Evolutionary conservation across 2,329 filamentous ascomycete genomes (phyloP), one percentile per base, ranked within the genome.

Genomic region (Botrytis medusae): DNA sequence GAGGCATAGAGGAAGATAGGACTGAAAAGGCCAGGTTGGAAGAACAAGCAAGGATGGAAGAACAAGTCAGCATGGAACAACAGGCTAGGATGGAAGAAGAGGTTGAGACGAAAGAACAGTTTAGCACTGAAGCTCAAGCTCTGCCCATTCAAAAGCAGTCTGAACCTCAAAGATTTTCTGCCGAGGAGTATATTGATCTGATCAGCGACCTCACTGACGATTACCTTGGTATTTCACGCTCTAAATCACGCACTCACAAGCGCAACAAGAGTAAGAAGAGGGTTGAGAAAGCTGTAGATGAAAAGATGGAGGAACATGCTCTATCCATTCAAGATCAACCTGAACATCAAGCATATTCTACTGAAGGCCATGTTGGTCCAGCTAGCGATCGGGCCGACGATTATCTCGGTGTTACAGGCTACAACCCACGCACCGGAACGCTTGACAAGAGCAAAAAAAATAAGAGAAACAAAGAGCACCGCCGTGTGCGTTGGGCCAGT

Each of bases 371-470:
- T 34, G 25, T 9, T 18, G 25, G 29, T 44, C 34, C 10, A 10
- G 54, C 59, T 12, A n/a, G 25, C 9, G 34, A 37, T 4, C 32
- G 29, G 20, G 9, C 29, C 18, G 69, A 65, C 22, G 73, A 74
- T 48, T 71, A 63, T 32, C 54, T 74, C 6, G 73, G 73, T 7
- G 67, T 74, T 8, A 68, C 71, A 7, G 73, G 73, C 9, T 51
- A 57, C n/a, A 74, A 74, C 42, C 71, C 67, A 42, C 34, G 73
- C 34, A 74, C 73, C n/a, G 73, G 73, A n/a, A 44, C 12, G 14
- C 34, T 70, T 8, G 68, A 70, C 29, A 44, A 42, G 8, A 46
- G 48, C 12, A 54, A 54, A 7, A n/a, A 5, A 54, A 54, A 14
- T 4, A 48, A 57, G 48, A 51, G 57, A 37, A 51, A 69, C 29